These are phyloP conservation scores for Lycium ferocissimum DNA, from an alignment of 257 asterid species.

Conservation along the genomic window DNA sequence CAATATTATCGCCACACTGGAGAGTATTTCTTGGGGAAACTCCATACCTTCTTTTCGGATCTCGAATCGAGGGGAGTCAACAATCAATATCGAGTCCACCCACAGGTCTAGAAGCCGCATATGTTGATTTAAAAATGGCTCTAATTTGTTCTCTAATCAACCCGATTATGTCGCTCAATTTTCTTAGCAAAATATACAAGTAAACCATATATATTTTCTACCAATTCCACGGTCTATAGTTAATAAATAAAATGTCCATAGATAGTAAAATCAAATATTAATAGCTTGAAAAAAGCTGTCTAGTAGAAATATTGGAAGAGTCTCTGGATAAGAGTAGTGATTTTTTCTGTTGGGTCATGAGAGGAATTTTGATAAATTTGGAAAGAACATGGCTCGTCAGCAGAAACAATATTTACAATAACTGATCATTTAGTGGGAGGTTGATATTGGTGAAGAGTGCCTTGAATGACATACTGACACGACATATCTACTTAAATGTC, in stretches of 20 bases:
- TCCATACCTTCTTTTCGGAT: background rate
- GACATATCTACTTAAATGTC: background rate
- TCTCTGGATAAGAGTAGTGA: background rate
- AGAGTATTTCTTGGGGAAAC: background rate
- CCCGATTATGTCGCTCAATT: background rate
- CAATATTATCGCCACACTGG: background rate
- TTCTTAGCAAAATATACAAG: background rate
- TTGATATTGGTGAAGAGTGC: background rate
- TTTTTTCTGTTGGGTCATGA: background rate
- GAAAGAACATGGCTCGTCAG: no score
- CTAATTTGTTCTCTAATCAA: background rate
- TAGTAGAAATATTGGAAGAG: background rate
- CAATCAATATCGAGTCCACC: background rate
- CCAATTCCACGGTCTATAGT: background rate
- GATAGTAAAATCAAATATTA: no score
- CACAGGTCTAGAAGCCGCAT: background rate
- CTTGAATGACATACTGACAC: background rate
- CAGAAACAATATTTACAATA: background rate
- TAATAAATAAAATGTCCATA: background rate
- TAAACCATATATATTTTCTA: background rate
- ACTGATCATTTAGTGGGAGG: no score
- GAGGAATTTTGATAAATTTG: no score
- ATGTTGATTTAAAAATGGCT: background rate
- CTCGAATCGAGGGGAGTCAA: background rate
- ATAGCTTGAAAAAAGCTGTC: background rate